Conservation (phyloP, 768 basidiomycete species). For the Tulasnella sp. region DNA sequence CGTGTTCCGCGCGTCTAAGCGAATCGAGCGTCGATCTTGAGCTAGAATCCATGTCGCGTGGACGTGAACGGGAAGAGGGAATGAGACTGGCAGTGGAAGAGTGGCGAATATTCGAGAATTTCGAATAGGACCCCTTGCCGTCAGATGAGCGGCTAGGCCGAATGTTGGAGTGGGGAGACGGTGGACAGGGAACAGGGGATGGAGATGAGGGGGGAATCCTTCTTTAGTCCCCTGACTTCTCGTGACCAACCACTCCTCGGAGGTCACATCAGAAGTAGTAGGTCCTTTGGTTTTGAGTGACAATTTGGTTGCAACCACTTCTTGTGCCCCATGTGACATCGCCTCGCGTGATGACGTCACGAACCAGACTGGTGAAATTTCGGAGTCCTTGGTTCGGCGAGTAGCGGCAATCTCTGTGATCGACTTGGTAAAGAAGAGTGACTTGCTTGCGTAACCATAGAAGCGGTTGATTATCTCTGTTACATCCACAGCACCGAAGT, state of each 20-base stretch:
- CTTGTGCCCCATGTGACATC: not conserved
- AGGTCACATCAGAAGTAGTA: too few relatives aligned
- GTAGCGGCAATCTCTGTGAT: not conserved
- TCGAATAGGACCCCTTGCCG: not conserved
- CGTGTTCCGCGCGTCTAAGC: not conserved
- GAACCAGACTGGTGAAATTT: not conserved
- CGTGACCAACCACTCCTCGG: not conserved
- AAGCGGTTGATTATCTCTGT: not conserved
- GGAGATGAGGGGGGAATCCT: not conserved
- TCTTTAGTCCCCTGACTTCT: too few relatives aligned
- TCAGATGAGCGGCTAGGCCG: not conserved
- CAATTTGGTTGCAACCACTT: not conserved
- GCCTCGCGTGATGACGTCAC: not conserved
- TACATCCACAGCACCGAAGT: not conserved
- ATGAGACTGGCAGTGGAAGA: slow-evolving; percentile 1
- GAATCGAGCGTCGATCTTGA: not conserved
- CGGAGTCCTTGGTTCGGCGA: not conserved
- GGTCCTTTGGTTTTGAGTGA: not conserved
- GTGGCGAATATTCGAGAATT: not conserved
- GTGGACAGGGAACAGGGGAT: not conserved
- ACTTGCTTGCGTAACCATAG: not conserved
- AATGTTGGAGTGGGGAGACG: slow-evolving; percentile 5
- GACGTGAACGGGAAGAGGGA: slow-evolving; percentile 4
- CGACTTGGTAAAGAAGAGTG: slow-evolving; percentile 7
- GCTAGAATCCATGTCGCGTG: slow-evolving; percentile 2